phyloP scores from a whole-genome alignment of 805 yeast genomes.

The Lipomyces oligophaga region DNA sequence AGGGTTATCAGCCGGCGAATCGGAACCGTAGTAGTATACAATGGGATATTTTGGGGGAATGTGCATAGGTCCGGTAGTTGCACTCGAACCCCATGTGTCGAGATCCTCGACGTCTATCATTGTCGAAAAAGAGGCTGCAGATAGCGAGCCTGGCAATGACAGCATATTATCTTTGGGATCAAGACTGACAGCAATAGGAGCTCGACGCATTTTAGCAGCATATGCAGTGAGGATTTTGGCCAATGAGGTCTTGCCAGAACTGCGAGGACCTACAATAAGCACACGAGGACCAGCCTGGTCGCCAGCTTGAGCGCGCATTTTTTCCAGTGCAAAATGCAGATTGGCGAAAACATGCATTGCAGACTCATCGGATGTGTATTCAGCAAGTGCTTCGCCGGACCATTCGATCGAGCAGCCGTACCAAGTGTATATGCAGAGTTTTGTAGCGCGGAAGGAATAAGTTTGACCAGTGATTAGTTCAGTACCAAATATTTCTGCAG shows the following conservation, averaged over 20 bases:
- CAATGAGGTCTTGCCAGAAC: constrained; percentile 76
- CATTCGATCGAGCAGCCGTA: constrained; percentile 64
- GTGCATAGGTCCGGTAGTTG: constrained; percentile 68
- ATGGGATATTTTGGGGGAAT: constrained; percentile 68
- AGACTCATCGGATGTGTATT: constrained; percentile 69
- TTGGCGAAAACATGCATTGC: constrained; percentile 61
- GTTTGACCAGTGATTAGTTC: constrained; percentile 74
- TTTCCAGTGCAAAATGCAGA: constrained; percentile 73
- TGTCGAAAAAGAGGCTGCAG: constrained; percentile 82
- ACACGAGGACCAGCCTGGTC: constrained; percentile 47
- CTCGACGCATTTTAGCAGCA: constrained; percentile 60
- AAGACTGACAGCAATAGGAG: constrained; percentile 72
- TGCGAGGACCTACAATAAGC: constrained; percentile 66
- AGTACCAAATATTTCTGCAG: constrained; percentile 89
- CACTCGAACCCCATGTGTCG: constrained; percentile 70
- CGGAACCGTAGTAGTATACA: constrained; percentile 77
- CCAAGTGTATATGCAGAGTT: constrained; percentile 55
- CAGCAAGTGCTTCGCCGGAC: constrained; percentile 37
- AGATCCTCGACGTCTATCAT: constrained; percentile 66
- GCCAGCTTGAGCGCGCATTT: constrained; percentile 39
- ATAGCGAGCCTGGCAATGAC: constrained; percentile 69
- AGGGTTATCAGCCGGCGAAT: constrained; percentile 53
- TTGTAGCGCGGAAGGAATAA: constrained; percentile 53
- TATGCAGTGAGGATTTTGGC: constrained; percentile 68
- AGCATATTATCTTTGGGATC: constrained; percentile 72